phyloP scores from a whole-genome alignment of 257 asterid species.

The Ophiorrhiza pumila region DNA sequence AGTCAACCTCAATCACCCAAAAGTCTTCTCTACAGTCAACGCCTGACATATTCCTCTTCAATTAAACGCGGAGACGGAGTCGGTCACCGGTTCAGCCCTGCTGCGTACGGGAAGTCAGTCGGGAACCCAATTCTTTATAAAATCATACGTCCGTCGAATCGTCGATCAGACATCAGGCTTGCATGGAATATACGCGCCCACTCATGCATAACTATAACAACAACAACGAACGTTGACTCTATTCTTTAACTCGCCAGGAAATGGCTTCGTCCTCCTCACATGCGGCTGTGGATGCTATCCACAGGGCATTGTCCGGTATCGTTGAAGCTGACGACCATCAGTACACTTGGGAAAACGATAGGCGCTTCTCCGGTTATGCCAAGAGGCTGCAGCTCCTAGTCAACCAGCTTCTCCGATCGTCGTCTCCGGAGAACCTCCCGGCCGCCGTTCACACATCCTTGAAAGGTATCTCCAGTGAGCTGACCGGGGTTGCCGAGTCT shows the following conservation, averaged over 20 bases:
- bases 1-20: background rate
- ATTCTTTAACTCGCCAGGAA: background rate
- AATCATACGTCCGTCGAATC: too few species aligned
- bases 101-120: background rate
- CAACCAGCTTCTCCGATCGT: constrained; percentile 17
- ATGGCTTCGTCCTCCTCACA: constrained; percentile 17
- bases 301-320: constrained; percentile 15
- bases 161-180: too few species aligned
- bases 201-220: constrained; percentile 1
- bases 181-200: background rate
- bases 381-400: constrained; percentile 27
- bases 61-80: too few species aligned
- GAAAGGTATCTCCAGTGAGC: constrained; percentile 27
- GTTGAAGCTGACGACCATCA: constrained; percentile 6
- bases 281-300: constrained; percentile 20
- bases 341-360: constrained; percentile 28
- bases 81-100: background rate
- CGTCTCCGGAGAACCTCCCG: constrained; percentile 18
- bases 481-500: constrained; percentile 13
- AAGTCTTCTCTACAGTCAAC: constrained; percentile 13
- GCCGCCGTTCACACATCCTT: constrained; percentile 20
- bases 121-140: too few species aligned
- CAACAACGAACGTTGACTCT: background rate
- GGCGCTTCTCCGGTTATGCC: constrained; percentile 24
- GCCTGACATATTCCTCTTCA: background rate